Evolutionary conservation across 2,329 filamentous ascomycete species (phyloP), one percentile per base, ranked within the genome.

Genomic region (Ambrosiella beaveri): DNA sequence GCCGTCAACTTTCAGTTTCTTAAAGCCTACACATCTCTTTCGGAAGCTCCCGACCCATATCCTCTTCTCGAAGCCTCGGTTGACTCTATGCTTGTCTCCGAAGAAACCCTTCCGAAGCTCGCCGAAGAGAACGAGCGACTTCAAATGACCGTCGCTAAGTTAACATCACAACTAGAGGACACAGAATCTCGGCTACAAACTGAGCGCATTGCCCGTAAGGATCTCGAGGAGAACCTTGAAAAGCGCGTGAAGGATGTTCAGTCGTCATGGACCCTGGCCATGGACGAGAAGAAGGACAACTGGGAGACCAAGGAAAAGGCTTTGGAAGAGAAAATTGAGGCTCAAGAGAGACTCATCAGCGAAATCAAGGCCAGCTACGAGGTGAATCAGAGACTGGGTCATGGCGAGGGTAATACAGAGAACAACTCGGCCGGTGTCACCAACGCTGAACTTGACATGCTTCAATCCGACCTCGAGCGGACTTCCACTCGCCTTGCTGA

Each of bases 321-420:
- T 36, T 71, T 96, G 61, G 89, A 95, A 66, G 91, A 97, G 65
- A 97, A 96, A 71, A 76, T 95, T 2, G 91, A 96, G 69, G 94
- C 85, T 64, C 91, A 98, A 67, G 93, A 98, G 54, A 82, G 89
- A 6, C 72, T 98, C 44, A 71, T 98, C 64, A 95, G 86, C 66
- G 94, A 98, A 69, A 82, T 97, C 67, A 97, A 96, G 71, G 93
- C 93, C 35, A 96, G 84, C 72, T 96, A 96, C 67, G 93, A 98
- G 70, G 93, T 98, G 57, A 93, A 88, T 51, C 90, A 97, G 68
- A 80, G 93, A 55, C 75, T 98, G 55, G 90, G 84, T 56, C 84
- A 83, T 63, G 84, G 85, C 39, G 79, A 80, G 56, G 72, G 72
- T 8, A 81, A 85, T 17, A 78, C 79, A 35, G 72, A 74, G 36